A percentile compares a stretch with the other conserved stretches of the same genome.
Evolutionary conservation across 1,284 basidiomycete species (phyloP).

Genomic region (Papiliotrema fonsecae): DNA sequence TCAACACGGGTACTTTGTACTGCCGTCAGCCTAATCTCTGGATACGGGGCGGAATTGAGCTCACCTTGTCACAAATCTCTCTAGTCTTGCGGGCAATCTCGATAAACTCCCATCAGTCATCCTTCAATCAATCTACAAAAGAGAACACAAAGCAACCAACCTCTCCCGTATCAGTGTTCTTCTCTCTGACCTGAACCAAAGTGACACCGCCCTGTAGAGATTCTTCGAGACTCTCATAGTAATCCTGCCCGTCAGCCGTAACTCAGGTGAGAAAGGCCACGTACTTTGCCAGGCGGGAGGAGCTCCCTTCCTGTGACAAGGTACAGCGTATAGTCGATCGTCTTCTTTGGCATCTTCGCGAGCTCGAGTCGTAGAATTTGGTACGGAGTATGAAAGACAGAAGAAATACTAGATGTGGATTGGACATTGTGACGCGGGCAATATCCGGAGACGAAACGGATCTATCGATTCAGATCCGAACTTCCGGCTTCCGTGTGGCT

Average conservation of each 20-base stretch:
- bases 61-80: conserved; percentile 62
- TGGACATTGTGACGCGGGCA: no score
- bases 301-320: conserved; percentile 79
- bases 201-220: conserved; percentile 81
- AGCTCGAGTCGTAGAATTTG: no score
- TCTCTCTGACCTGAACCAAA: conserved; percentile 84
- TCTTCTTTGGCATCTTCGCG: conserved; percentile 33
- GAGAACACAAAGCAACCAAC: conserved; percentile 47
- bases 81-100: conserved; percentile 68
- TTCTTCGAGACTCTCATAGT: conserved; percentile 73
- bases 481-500: no score
- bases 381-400: no score
- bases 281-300: conserved; percentile 71
- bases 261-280: conserved; percentile 7
- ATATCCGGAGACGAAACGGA: no score
- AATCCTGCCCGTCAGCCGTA: conserved; percentile 54
- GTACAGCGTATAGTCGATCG: conserved; percentile 72
- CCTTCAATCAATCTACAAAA: background rate
- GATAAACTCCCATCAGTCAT: conserved; percentile 60
- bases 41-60: conserved; percentile 5
- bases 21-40: conserved; percentile 14
- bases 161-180: conserved; percentile 70
- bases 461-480: no score
- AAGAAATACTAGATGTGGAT: no score
- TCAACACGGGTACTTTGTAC: conserved; percentile 78